phyloP scores from a whole-genome alignment of 257 asterid genomes.

The Gynochthodes officinalis region DNA sequence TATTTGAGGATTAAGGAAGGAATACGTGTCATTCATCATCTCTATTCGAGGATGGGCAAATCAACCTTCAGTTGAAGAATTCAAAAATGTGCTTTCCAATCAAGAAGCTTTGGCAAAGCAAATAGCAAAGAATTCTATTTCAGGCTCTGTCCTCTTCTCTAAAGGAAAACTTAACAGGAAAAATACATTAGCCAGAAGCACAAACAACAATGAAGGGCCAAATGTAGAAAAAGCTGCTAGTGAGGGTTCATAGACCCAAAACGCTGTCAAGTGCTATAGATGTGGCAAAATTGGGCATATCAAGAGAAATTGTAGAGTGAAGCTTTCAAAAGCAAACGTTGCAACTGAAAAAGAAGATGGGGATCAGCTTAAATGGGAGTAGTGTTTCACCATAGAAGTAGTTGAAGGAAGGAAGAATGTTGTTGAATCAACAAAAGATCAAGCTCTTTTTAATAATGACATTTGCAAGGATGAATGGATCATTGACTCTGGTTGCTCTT shows the following conservation, averaged over 20 bases:
- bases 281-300: slow-evolving; percentile 15
- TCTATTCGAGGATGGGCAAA: no score
- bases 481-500: no score
- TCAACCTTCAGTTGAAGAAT: no score
- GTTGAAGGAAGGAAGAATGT: background rate
- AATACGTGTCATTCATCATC: no score
- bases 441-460: no score
- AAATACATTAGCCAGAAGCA: background rate
- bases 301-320: slow-evolving; percentile 16
- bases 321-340: slow-evolving; percentile 6
- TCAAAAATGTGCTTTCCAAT: no score
- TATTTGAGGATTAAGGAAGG: no score
- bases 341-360: background rate
- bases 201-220: background rate
- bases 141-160: background rate
- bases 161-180: background rate
- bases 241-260: background rate
- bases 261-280: background rate
- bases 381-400: slow-evolving; percentile 9
- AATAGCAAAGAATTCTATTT: background rate
- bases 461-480: no score
- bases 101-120: no score
- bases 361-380: slow-evolving; percentile 12
- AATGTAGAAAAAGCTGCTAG: slow-evolving; percentile 5
- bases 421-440: no score